Evolutionary conservation across 768 basidiomycete genomes (phyloP), one percentile per base, ranked within the genome.

Genomic region (Hygrophorus pudorinus): DNA sequence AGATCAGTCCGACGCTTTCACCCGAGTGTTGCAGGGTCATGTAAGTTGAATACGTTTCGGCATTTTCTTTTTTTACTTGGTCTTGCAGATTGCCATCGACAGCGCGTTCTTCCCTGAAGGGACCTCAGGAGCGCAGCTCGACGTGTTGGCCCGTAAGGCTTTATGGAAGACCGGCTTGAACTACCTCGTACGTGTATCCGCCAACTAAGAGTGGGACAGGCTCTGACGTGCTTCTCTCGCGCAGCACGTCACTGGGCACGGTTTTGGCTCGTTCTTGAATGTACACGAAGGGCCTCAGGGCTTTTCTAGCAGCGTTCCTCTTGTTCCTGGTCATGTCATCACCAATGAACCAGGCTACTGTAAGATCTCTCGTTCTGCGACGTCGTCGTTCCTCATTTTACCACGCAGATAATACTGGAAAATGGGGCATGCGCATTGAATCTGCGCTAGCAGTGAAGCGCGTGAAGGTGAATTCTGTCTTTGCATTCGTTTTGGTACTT

Each of bases 291-390:
- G 91, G 9, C 77, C 87, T 12, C 79, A 90, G 47, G 76, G 82
- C 32, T 88, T 94, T 64, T 72, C 77, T 16, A 79, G 72, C 55
- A 68, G 68, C 32, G 71, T 80, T 24, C 74, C 86, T 2, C 72
- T 97, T 27, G 69, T 73, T 17, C 78, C 79, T n/a, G 96, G 96
- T 9, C 81, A 96, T 61, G 79, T 93, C 53, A 79, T 93, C 46
- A 91, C 91, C 38, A 93, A 96, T 55, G 92, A 97, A 63, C 94
- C 92, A 38, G 92, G 91, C 0, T 93, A 80, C 63, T 94, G 84
- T 88, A 57, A 60, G 84, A 73, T 28, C 45, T 38, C 39, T 53
- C 34, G 36, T 48, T 44, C 32, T 24, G 28, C 31, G 30, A 43
- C 40, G 37, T 39, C 41, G 35, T 49, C 42, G 38, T 48, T 55